Evolutionary conservation across 2,329 filamentous ascomycete species (phyloP).

Genomic region (Monilinia laxa): DNA sequence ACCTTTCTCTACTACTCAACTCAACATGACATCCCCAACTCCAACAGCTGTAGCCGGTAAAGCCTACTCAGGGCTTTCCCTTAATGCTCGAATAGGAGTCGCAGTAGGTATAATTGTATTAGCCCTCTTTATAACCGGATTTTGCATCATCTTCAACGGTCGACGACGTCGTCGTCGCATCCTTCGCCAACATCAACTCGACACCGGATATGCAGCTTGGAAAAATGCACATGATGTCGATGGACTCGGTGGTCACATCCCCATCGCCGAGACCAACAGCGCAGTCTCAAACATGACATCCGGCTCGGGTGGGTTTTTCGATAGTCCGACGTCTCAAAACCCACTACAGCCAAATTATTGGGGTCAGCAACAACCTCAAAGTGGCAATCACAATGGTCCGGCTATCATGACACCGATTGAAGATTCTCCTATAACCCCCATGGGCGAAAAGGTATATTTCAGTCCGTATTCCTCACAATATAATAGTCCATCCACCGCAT

Average conservation of each 20-base stretch:
- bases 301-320: constrained; percentile 43
- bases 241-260: constrained; percentile 20
- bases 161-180: constrained; percentile 55
- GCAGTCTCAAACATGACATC: constrained; percentile 37
- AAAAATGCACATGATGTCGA: constrained; percentile 25
- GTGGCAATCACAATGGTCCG: constrained; percentile 39
- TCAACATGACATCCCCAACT: constrained; percentile 53
- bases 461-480: constrained; percentile 61
- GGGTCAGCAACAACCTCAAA: constrained; percentile 42
- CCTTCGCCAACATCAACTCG: constrained; percentile 44
- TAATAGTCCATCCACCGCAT: constrained; percentile 51
- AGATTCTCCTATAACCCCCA: constrained; percentile 42
- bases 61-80: constrained; percentile 43
- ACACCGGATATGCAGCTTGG: constrained; percentile 35
- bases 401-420: constrained; percentile 16
- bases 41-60: constrained; percentile 39
- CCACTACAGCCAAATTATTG: constrained; percentile 49
- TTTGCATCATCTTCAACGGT: constrained; percentile 56
- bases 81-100: constrained; percentile 59
- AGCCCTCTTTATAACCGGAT: constrained; percentile 51
- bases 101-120: constrained; percentile 52
- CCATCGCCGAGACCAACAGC: constrained; percentile 8
- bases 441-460: constrained; percentile 48
- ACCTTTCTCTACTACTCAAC: constrained; percentile 50
- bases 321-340: constrained; percentile 55